Evolutionary conservation across 2,329 filamentous ascomycete species (phyloP), one percentile per base, ranked within the genome.

Genomic region (Paecilomyces dactylethromorphus): DNA sequence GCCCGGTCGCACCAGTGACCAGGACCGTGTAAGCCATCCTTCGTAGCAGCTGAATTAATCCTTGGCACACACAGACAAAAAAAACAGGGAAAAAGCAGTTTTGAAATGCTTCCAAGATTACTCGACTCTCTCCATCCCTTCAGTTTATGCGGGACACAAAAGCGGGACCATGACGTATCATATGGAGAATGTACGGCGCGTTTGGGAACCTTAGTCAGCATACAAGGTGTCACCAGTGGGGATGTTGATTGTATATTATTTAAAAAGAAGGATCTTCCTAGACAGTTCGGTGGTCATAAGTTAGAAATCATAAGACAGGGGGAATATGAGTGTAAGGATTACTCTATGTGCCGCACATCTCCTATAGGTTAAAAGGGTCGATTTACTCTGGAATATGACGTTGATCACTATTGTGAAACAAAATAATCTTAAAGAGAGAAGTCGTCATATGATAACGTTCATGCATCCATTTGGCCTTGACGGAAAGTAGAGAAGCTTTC

Each of bases 1-100:
- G 82, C 57, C 92, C 92, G 21, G 89, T 93, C 39, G 91, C 91
- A 59, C 92, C 92, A 6, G 92, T 96, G 58, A 96, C 79, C 26
- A 96, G 80, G 10, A 84, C 91, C 26, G 82, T 87, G 59, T 82
- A 70, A 58, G 72, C 68, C 73, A 75, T 75, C 22, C 50, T 53
- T 49, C 5, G 21, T 39, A 10, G 21, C 21, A 15, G 11, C 15
- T n/a, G 15, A 45, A 2, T 45, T 8, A 45, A 21, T 3, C 21
- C 39, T 18, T 29, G 2, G 2, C 39, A 10, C 5, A 45, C 4
- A n/a, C 6, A 15, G 18, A 8, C 15, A 18, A 5, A 39, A 39
- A 39, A 5, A 6, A 39, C n/a, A 15, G 32, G n/a, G 35, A 15
- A 15, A 15, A 15, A 45, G 18, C 6, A 45, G 6, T 45, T 4